These are phyloP conservation scores for Pleurotus sapidus DNA, from an alignment of 768 basidiomycete genomes.

Conservation along the genomic window DNA sequence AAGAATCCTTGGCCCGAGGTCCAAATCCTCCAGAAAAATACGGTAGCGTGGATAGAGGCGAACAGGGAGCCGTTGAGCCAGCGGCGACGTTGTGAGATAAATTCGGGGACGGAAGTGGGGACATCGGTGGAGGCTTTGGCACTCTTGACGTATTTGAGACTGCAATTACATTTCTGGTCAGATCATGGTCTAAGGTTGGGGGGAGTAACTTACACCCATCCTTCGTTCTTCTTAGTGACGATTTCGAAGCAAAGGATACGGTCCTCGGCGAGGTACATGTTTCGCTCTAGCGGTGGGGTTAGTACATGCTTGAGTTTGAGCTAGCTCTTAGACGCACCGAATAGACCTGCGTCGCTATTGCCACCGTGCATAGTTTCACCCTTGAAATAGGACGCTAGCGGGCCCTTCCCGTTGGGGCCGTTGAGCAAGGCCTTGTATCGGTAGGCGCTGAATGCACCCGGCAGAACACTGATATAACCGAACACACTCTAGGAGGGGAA, in stretches of 20 bases:
- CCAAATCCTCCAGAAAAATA: constrained; percentile 88
- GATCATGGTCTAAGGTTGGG: constrained; percentile 7
- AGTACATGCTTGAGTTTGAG: not conserved
- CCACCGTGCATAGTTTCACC: constrained; percentile 84
- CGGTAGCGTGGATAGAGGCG: constrained; percentile 88
- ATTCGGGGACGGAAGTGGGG: constrained; percentile 86
- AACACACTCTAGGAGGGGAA: constrained; percentile 58
- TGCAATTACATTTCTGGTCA: constrained; percentile 22
- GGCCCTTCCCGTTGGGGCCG: constrained; percentile 84
- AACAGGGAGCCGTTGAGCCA: constrained; percentile 91
- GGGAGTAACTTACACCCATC: constrained; percentile 63
- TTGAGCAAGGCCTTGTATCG: constrained; percentile 86
- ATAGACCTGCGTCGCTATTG: constrained; percentile 64
- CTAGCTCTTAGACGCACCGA: constrained; percentile 37
- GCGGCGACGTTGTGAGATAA: constrained; percentile 90
- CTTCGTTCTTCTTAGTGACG: constrained; percentile 83
- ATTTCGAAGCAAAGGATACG: constrained; percentile 93
- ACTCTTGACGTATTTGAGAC: constrained; percentile 86
- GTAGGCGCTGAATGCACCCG: constrained; percentile 91
- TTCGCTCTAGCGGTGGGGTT: constrained; percentile 46
- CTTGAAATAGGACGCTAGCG: constrained; percentile 90
- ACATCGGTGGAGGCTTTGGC: constrained; percentile 97
- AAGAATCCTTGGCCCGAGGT: constrained; percentile 87
- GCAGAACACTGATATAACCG: constrained; percentile 84
- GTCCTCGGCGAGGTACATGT: constrained; percentile 92